A percentile compares a stretch with the other conserved stretches of the same genome.
These are phyloP conservation scores for Amanita exitialis DNA, from an alignment of 768 basidiomycete species.

Conservation along the genomic window DNA sequence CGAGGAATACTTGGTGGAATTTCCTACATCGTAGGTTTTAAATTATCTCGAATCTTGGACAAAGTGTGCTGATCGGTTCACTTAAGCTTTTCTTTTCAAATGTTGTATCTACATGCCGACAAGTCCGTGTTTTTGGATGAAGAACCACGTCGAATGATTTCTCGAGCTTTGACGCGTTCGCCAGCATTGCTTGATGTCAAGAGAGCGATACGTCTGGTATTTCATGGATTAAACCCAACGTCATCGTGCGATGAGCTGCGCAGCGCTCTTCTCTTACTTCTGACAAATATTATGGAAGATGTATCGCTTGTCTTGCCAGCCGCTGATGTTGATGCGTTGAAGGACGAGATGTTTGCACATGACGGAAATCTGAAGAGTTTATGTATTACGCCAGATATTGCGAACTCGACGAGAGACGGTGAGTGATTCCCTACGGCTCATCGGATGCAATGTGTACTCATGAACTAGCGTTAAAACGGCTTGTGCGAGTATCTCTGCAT, in stretches of 20 bases:
- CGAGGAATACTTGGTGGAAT: not conserved
- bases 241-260: constrained; percentile 15
- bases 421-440: not conserved
- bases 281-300: constrained; percentile 25
- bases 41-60: not conserved
- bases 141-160: constrained; percentile 22
- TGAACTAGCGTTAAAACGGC: constrained; percentile 26
- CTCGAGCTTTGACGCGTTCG: constrained; percentile 18
- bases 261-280: constrained; percentile 24
- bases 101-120: constrained; percentile 29
- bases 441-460: not conserved
- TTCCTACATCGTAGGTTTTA: constrained; percentile 18
- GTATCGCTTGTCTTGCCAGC: constrained; percentile 17
- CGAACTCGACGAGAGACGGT: constrained; percentile 25
- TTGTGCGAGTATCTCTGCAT: constrained; percentile 32
- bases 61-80: not conserved
- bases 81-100: constrained; percentile 32
- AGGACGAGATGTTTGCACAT: constrained; percentile 27
- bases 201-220: constrained; percentile 25
- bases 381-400: constrained; percentile 19
- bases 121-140: constrained; percentile 16
- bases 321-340: constrained; percentile 24
- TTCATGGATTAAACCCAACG: constrained; percentile 19
- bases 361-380: constrained; percentile 21
- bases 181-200: constrained; percentile 21